Base-by-base conservation (phyloP, 2,329 filamentous ascomycete species). In the Phaeoacremonium minimum region DNA sequence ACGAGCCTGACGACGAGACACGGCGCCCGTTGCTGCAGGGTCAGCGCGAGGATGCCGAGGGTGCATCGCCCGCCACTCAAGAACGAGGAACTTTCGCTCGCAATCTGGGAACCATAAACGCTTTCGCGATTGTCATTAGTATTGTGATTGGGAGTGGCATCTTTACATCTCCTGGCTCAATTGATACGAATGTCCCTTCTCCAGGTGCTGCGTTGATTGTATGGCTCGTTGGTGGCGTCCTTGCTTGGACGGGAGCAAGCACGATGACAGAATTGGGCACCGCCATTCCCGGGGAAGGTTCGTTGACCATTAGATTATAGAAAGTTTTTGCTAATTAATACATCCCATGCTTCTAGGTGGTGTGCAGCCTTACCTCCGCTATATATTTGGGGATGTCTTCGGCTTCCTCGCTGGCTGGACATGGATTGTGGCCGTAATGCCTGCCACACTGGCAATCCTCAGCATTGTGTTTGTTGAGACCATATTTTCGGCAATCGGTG, bases 351-450 rank as follows among this genome's bases (percentile, higher is more conserved):
- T 16, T 5, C 14, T 26, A 65, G 75, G 78, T 5, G 79, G 79
- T 13, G 71, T 82, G 32, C 78, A 83, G 47, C 75, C 77, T 12
- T 83, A 79, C 45, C 64, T 83, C 6, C 66, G 70, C 45, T 70
- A 77, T 51, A 72, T 81, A 20, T 83, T 71, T 42, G 78, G 78
- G 18, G 75, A 81, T 33, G 57, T 75, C 3, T 69, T 71, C 33
- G 78, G 77, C n/a, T 83, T 81, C 46, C 53, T 82, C 5, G 75
- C 76, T 6, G 76, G 77, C 0, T 83, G 78, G 78, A 77, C 77
- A 0, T 83, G 78, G 73, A 71, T 83, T 36, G 67, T 82, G 6
- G 75, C 73, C 15, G 71, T 81, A 16, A 83, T 81, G 69, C 79
- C 79, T 0, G 76, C 77, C 0, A 80, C 78, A 0, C 66, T 81